Evolutionary conservation across 306 rosid genomes (phyloP), one percentile per base, ranked within the genome.

Genomic region (Begonia masoniana): DNA sequence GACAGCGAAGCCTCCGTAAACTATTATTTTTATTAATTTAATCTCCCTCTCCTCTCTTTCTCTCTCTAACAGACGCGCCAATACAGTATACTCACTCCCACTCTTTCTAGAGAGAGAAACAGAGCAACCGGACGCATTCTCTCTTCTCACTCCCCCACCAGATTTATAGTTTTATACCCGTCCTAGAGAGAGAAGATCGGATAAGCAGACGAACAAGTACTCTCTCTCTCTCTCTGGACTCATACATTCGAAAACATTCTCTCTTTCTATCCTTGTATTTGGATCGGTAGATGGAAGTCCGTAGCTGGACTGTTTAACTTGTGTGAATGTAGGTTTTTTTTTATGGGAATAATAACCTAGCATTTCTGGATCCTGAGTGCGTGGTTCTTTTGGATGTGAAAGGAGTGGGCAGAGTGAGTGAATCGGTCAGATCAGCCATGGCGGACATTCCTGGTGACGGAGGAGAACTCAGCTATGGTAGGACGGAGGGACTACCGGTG

Each of bases 361-460:
- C 56, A 39, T 61, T 55, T 69, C 52, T 45, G 71, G 82, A 85
- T 76, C 82, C 73, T 56, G 13, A 45, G 15, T 10, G 49, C 13
- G 62, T 16, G 59, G 55, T 50, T 68, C 77, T 71, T 71, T 71
- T 76, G 91, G 85, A 83, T 77, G 94, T 73, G 81, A 71, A 50
- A 3, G 54, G 49, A 45, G 49, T 6, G 13, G 21, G 53, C 15
- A 2, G 54, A 50, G 54, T 14, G 64, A 57, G 65, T 14, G 61
- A 7, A 52, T 70, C 67, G 13, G 61, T 56, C 73, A 78, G 94
- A 83, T 87, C 96, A 79, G 80, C 43, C 46, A 87, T 87, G 96
- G 85, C 76, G 76, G 96, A 87, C 49, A 12, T 74, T 71, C 72
- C 79, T 68, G 76, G 82, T 57, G 88, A 75, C 11, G 82, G 78